phyloP scores from a whole-genome alignment of 140 eudicot species.

The Cichorium intybus region DNA sequence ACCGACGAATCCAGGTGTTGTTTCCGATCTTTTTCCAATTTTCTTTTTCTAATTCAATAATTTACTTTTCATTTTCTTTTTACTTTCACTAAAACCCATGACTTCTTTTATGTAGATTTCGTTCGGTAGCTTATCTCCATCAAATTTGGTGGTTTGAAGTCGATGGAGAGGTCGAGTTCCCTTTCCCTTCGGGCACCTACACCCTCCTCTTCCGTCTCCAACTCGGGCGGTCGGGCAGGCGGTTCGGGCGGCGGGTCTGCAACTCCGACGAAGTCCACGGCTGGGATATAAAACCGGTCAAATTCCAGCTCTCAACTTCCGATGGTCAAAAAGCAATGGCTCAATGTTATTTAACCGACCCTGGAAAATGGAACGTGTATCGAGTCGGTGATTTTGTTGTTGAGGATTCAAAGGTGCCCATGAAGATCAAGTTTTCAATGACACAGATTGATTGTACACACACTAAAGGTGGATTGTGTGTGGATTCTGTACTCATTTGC shows the following conservation, averaged over 20 bases:
- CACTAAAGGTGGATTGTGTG: slow-evolving; percentile 92
- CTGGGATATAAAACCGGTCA: slow-evolving; percentile 85
- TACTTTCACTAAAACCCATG: no score
- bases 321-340: slow-evolving; percentile 62
- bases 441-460: slow-evolving; percentile 96
- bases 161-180: slow-evolving; percentile 75
- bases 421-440: slow-evolving; percentile 72
- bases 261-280: slow-evolving; percentile 79
- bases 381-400: slow-evolving; percentile 82
- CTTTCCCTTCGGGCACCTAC: slow-evolving; percentile 71
- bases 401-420: slow-evolving; percentile 37
- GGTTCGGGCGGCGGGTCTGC: slow-evolving; percentile 77
- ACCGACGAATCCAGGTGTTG: slow-evolving; percentile 87
- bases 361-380: slow-evolving; percentile 74
- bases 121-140: slow-evolving; percentile 71
- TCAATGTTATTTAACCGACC: slow-evolving; percentile 54
- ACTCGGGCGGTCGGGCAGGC: slow-evolving; percentile 54
- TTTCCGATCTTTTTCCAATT: not conserved
- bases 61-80: no score
- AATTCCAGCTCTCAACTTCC: slow-evolving; percentile 75
- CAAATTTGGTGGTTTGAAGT: slow-evolving; percentile 96
- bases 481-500: slow-evolving; percentile 77
- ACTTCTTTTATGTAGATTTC: slow-evolving; percentile 51
- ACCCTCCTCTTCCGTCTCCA: slow-evolving; percentile 74
- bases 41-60: no score